Evolutionary conservation across 2,329 filamentous ascomycete species (phyloP), one percentile per base, ranked within the genome.

Genomic region (Aspergillus novoparasiticus): DNA sequence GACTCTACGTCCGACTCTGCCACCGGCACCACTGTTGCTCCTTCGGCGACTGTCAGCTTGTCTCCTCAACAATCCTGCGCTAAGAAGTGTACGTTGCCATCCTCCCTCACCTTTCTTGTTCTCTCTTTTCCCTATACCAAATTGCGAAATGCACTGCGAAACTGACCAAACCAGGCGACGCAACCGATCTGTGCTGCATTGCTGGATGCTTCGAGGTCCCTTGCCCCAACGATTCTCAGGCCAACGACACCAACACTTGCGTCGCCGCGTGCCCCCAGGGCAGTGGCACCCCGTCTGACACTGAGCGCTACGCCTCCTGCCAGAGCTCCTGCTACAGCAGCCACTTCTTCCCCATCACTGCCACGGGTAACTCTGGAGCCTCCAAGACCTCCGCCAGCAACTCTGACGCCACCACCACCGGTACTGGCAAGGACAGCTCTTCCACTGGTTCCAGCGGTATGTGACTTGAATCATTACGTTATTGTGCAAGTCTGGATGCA

Each of bases 191-290:
- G 59, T 83, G 81, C 75, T 87, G 85, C 77, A 73, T 79, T 66
- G 84, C 85, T 43, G 71, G 74, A 16, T 87, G 85, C 76, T 76
- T 82, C 67, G 77, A 81, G 43, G 80, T 82, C 45, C 84, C 85
- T 36, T 84, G 82, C 72, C 84, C 84, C 65, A 81, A 81, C 72
- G 77, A 80, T n/a, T 71, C 72, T 55, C 79, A 83, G 73, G 82
- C 78, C 69, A 80, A 84, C 69, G 78, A 80, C 62, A 86, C 83
- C 72, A 84, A 78, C 71, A 74, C 79, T 56, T 87, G 85, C 69
- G 83, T 83, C 54, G 78, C 78, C 53, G 77, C 80, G 59, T 87
- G 85, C 73, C 80, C 82, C 61, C 83, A 86, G 77, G 84, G 84
- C 60, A 78, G 80, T 66, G 84, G 84, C 51, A 78, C 80, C 34